These are phyloP conservation scores for Fusarium bactridioides DNA, from an alignment of 2,329 filamentous ascomycete species.

Conservation along the genomic window DNA sequence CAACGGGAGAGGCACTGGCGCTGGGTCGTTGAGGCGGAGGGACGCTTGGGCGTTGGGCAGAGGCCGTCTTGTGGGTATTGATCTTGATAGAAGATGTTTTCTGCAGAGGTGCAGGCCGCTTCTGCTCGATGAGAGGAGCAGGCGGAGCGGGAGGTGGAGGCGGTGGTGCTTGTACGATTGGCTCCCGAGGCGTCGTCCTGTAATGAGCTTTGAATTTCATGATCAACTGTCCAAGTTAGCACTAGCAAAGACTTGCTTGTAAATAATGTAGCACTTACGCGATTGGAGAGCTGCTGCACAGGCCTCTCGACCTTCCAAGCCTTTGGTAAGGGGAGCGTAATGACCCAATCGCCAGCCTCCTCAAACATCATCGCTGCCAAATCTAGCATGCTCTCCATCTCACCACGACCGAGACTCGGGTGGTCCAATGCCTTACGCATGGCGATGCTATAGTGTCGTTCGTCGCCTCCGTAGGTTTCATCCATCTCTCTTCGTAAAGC, in stretches of 20 bases:
- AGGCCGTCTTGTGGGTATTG: conserved; percentile 45
- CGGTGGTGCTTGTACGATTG: conserved; percentile 35
- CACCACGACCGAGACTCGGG: conserved; percentile 49
- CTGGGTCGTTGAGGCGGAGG: not conserved
- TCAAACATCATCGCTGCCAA: conserved; percentile 58
- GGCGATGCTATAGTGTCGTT: conserved; percentile 51
- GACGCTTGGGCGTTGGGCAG: conserved; percentile 27
- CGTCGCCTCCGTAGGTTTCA: conserved; percentile 50
- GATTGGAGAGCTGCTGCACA: conserved; percentile 47
- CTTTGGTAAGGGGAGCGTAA: conserved; percentile 53
- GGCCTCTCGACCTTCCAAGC: conserved; percentile 51
- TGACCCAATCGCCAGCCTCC: conserved; percentile 52
- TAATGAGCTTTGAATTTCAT: conserved; percentile 52
- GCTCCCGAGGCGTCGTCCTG: conserved; percentile 46
- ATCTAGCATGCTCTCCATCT: conserved; percentile 53
- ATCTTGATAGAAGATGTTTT: conserved; percentile 52
- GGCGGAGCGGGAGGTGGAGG: conserved; percentile 20
- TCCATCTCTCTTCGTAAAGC: conserved; percentile 56
- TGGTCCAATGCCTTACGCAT: conserved; percentile 55
- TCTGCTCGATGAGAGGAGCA: conserved; percentile 32
- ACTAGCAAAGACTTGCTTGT: not conserved
- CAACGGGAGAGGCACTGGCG: not conserved
- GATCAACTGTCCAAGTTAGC: conserved; percentile 45
- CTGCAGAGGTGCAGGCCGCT: conserved; percentile 40
- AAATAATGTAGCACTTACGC: conserved; percentile 41